phyloP scores from a whole-genome alignment of 2,329 filamentous ascomycete species.

The Fusarium gaditjirri region DNA sequence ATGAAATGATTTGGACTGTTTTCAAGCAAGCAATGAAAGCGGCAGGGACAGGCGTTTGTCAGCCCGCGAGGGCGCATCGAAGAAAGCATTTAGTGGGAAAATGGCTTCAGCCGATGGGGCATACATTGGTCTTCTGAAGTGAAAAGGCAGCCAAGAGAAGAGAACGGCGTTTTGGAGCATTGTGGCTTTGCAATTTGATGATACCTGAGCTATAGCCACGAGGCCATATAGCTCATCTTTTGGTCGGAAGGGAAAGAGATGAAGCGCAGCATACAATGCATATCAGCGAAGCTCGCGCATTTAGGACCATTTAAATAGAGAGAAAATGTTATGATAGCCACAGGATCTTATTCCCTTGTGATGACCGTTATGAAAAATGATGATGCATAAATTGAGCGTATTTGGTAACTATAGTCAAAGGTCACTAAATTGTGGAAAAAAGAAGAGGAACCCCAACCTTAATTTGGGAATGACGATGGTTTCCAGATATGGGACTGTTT shows the following conservation, averaged over 20 bases:
- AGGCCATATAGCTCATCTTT: conserved; percentile 36
- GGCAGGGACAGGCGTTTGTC: conserved; percentile 23
- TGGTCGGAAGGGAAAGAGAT: conserved; percentile 7
- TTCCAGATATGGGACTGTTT: background rate
- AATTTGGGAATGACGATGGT: background rate
- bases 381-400: background rate
- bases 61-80: conserved; percentile 6
- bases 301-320: conserved; percentile 4
- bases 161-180: conserved; percentile 39
- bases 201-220: conserved; percentile 43
- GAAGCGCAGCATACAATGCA: background rate
- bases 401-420: background rate
- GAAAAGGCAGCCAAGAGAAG: conserved; percentile 14
- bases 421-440: background rate
- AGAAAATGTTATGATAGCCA: background rate
- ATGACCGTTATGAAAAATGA: background rate
- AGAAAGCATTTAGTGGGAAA: conserved; percentile 15
- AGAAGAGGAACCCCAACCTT: background rate
- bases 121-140: conserved; percentile 1
- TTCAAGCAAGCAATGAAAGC: conserved; percentile 17
- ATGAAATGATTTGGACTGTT: conserved; percentile 20
- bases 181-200: conserved; percentile 37
- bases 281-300: background rate
- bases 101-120: conserved; percentile 2
- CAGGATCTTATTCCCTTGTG: background rate